phyloP scores from a whole-genome alignment of 768 basidiomycete genomes.

The Xerocomellus dryophilus region DNA sequence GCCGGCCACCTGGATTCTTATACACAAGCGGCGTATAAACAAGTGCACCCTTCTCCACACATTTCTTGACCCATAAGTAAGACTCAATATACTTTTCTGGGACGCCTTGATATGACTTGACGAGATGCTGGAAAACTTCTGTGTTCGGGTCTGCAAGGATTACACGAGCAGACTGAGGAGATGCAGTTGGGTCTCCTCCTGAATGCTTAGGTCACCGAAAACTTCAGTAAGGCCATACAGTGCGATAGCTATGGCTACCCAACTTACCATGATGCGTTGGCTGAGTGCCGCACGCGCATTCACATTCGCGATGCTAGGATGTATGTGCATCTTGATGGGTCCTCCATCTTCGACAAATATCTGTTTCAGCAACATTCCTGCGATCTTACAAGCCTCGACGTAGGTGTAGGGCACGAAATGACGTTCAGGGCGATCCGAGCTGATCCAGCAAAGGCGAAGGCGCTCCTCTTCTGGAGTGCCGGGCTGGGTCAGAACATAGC shows the following conservation, averaged over 20 bases:
- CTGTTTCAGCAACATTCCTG: constrained; percentile 68
- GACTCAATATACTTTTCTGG: constrained; percentile 77
- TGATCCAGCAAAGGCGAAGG: constrained; percentile 71
- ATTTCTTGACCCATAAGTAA: constrained; percentile 81
- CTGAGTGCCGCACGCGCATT: constrained; percentile 66
- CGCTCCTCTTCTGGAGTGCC: constrained; percentile 71
- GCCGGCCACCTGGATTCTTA: constrained; percentile 79
- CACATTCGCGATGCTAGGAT: constrained; percentile 74
- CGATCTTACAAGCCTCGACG: constrained; percentile 82
- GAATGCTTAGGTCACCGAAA: constrained; percentile 54
- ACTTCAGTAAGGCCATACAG: not conserved
- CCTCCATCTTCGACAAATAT: constrained; percentile 66
- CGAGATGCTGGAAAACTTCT: constrained; percentile 69
- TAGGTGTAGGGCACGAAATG: constrained; percentile 80
- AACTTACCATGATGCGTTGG: constrained; percentile 65
- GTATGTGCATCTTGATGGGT: constrained; percentile 76
- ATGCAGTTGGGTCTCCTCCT: constrained; percentile 72
- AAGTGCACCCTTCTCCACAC: constrained; percentile 64
- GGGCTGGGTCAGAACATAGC: constrained; percentile 68
- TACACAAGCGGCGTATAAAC: constrained; percentile 74
- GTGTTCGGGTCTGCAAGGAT: constrained; percentile 80
- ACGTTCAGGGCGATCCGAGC: constrained; percentile 65
- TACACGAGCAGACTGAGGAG: constrained; percentile 67
- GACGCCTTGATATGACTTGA: constrained; percentile 67
- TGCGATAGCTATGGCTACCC: constrained; percentile 1